Conservation (phyloP, 2,329 filamentous ascomycete genomes). For the Calonectria ilicicola region DNA sequence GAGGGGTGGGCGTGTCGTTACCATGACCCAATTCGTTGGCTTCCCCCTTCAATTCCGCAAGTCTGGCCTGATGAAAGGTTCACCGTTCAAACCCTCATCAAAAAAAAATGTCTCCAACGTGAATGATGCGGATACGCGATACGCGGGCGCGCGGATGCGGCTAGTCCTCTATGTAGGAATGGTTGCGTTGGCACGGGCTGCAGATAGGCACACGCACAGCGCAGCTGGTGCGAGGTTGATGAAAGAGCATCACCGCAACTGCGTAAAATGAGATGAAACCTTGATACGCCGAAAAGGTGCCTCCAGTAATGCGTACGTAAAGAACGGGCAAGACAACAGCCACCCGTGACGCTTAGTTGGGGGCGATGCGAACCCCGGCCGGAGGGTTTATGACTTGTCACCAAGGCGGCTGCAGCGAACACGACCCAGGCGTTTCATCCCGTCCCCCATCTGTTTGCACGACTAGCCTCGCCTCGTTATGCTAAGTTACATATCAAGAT, state of each 20-base stretch:
- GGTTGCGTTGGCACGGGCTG: constrained; percentile 24
- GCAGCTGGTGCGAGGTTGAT: constrained; percentile 14
- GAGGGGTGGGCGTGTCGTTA: neutral
- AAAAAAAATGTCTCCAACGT: neutral
- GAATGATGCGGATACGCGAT: constrained; percentile 3
- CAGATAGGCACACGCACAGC: constrained; percentile 16
- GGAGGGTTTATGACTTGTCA: constrained; percentile 44
- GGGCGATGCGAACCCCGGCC: constrained; percentile 37
- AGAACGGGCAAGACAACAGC: constrained; percentile 10
- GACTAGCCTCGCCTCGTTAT: constrained; percentile 34
- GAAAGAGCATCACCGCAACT: constrained; percentile 11
- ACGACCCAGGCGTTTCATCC: constrained; percentile 44
- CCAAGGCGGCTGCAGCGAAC: constrained; percentile 38
- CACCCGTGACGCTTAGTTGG: constrained; percentile 26
- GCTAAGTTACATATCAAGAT: constrained; percentile 34
- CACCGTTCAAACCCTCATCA: neutral
- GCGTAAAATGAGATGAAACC: constrained; percentile 6
- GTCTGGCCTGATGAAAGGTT: constrained; percentile 20
- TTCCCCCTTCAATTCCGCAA: constrained; percentile 12
- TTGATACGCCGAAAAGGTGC: neutral
- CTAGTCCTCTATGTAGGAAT: constrained; percentile 14
- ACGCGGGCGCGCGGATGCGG: constrained; percentile 3
- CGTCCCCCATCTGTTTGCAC: constrained; percentile 39
- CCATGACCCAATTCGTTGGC: neutral
- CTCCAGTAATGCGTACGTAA: neutral